phyloP scores from a whole-genome alignment of 768 basidiomycete genomes.

The Harrya chromipes region DNA sequence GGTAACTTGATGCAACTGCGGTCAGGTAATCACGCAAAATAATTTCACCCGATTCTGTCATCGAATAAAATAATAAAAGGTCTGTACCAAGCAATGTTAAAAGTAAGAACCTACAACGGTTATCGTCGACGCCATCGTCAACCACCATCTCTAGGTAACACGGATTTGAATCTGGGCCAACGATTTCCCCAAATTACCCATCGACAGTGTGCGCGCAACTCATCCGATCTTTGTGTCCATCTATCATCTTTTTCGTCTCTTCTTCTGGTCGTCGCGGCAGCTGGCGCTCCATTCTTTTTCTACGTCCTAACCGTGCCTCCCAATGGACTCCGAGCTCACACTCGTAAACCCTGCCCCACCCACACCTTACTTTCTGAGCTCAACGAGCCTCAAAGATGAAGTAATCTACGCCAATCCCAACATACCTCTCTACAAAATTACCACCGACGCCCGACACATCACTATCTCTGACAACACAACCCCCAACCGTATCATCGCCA shows the following conservation, averaged over 20 bases:
- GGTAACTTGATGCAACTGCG: no score
- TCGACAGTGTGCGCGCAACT: background rate
- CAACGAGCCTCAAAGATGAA: conserved; percentile 13
- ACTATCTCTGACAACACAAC: conserved; percentile 13
- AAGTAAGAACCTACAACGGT: no score
- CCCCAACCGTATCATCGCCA: conserved; percentile 16
- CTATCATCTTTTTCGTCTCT: background rate
- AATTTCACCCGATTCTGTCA: no score
- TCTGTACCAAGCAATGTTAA: no score
- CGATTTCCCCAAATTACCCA: background rate
- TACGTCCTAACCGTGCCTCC: background rate
- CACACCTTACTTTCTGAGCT: conserved; percentile 28
- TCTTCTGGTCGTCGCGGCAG: no score
- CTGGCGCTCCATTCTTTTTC: background rate
- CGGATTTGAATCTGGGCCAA: no score
- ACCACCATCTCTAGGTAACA: no score
- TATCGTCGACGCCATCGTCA: no score
- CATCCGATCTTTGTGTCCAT: no score
- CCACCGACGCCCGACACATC: conserved; percentile 17
- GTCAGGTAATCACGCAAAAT: no score
- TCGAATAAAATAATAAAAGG: no score
- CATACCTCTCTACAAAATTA: conserved; percentile 26
- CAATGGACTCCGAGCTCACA: conserved; percentile 28
- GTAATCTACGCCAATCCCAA: conserved; percentile 18
- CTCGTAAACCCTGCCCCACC: conserved; percentile 26